These are phyloP conservation scores for Mortierella claussenii DNA, from an alignment of 192 early-diverging fungal genomes.

Conservation along the genomic window DNA sequence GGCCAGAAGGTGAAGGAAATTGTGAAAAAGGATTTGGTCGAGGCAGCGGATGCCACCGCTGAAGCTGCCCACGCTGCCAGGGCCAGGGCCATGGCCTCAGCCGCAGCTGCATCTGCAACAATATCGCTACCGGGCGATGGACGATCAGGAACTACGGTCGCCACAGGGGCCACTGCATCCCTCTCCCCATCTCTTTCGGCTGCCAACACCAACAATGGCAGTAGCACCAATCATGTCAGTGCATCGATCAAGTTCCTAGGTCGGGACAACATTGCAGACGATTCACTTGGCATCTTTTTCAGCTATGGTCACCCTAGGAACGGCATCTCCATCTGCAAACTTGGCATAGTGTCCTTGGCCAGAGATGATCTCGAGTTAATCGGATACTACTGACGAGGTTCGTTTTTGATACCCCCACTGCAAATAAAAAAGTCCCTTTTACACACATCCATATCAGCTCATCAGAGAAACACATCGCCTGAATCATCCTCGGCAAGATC, in stretches of 20 bases:
- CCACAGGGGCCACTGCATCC: no score
- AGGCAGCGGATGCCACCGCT: neutral
- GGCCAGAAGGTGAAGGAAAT: conserved; percentile 39
- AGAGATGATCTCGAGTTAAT: conserved; percentile 36
- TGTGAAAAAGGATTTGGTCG: conserved; percentile 29
- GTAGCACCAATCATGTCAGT: neutral
- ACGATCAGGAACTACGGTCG: neutral
- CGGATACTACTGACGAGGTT: conserved; percentile 17
- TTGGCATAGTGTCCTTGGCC: conserved; percentile 4
- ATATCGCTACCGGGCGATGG: neutral
- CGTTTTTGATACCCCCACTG: neutral
- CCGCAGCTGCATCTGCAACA: neutral
- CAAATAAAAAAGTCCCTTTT: no score
- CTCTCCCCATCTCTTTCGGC: neutral
- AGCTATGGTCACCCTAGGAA: conserved; percentile 40
- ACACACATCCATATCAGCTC: no score
- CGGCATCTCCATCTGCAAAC: conserved; percentile 36
- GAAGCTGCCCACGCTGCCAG: neutral
- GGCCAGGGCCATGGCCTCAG: neutral
- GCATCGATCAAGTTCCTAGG: conserved; percentile 43
- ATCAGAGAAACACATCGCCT: no score
- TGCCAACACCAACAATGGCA: neutral
- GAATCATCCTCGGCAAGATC: no score
- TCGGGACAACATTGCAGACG: conserved; percentile 31
- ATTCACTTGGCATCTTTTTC: conserved; percentile 44